Percentiles rank a stretch among this genome's conserved stretches.
phyloP scores from a whole-genome alignment of 1,284 basidiomycete genomes.

The Trametes polyzona region DNA sequence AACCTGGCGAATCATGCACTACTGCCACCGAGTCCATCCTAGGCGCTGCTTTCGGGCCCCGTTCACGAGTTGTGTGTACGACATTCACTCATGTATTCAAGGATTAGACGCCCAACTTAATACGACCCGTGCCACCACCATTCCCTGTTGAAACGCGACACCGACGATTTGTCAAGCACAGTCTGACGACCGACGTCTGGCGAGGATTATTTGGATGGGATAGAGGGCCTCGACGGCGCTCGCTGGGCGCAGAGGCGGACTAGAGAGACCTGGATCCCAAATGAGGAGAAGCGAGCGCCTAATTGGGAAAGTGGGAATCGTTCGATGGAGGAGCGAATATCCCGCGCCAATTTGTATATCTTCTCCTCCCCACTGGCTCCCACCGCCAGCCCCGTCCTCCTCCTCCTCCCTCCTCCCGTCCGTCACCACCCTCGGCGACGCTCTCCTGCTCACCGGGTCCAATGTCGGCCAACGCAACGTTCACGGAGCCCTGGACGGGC shows the following conservation, averaged over 20 bases:
- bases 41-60: too few relatives aligned
- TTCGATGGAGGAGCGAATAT: constrained; percentile 21
- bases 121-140: too few relatives aligned
- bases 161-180: neutral
- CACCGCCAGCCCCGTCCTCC: constrained; percentile 14
- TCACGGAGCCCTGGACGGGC: constrained; percentile 49
- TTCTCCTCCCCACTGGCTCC: constrained; percentile 15
- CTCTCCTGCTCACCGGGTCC: constrained; percentile 10
- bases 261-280: constrained; percentile 27
- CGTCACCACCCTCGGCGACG: constrained; percentile 1
- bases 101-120: too few relatives aligned
- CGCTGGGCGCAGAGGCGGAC: constrained; percentile 2
- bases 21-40: neutral
- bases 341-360: constrained; percentile 24
- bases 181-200: neutral
- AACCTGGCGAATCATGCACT: neutral
- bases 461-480: constrained; percentile 46
- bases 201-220: neutral
- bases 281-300: constrained; percentile 21
- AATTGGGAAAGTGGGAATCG: constrained; percentile 24
- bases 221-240: neutral
- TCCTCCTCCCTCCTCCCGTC: constrained; percentile 3
- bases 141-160: neutral
- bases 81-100: neutral
- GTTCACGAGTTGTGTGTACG: too few relatives aligned